Percentiles rank a stretch among this genome's conserved stretches.
phyloP scores from a whole-genome alignment of 345 rosid genomes.

The Brassica juncea region DNA sequence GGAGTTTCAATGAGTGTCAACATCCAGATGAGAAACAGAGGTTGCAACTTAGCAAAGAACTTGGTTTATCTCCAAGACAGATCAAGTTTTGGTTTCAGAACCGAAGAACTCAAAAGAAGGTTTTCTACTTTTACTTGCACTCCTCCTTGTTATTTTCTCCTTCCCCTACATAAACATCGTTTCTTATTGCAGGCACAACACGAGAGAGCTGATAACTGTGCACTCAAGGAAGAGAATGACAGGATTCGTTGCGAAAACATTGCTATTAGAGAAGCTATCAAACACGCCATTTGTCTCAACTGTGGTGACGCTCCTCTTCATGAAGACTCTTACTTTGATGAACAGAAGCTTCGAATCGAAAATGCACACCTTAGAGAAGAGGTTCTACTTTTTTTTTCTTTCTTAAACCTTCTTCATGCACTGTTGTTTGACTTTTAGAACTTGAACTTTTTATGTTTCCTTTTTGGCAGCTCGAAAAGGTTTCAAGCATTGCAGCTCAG shows the following conservation, averaged over 20 bases:
- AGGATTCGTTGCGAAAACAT: conserved; percentile 96
- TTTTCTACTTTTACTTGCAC: conserved; percentile 9
- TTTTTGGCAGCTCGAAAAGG: conserved; percentile 75
- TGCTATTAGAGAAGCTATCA: conserved; percentile 90
- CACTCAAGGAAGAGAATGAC: conserved; percentile 80
- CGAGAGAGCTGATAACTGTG: conserved; percentile 83
- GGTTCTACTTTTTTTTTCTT: conserved; percentile 43
- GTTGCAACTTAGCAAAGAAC: conserved; percentile 73
- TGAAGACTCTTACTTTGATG: conserved; percentile 85
- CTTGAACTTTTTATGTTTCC: not conserved
- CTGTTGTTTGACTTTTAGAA: not conserved
- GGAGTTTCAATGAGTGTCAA: conserved; percentile 89
- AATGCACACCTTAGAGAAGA: conserved; percentile 87
- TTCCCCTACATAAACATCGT: not conserved
- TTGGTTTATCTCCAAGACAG: conserved; percentile 87
- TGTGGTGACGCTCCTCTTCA: conserved; percentile 83
- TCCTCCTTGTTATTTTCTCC: not conserved
- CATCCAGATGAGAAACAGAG: conserved; percentile 99
- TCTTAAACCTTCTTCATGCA: not conserved
- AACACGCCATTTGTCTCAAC: conserved; percentile 82
- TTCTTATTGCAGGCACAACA: conserved; percentile 67
- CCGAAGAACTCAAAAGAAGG: conserved; percentile 97
- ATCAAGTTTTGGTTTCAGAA: conserved; percentile 99
- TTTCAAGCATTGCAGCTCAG: conserved; percentile 86
- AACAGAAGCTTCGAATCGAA: conserved; percentile 79